Percentiles rank a stretch among this genome's conserved stretches.
phyloP scores from a whole-genome alignment of 331 rosid species.

The Telfairia occidentalis region DNA sequence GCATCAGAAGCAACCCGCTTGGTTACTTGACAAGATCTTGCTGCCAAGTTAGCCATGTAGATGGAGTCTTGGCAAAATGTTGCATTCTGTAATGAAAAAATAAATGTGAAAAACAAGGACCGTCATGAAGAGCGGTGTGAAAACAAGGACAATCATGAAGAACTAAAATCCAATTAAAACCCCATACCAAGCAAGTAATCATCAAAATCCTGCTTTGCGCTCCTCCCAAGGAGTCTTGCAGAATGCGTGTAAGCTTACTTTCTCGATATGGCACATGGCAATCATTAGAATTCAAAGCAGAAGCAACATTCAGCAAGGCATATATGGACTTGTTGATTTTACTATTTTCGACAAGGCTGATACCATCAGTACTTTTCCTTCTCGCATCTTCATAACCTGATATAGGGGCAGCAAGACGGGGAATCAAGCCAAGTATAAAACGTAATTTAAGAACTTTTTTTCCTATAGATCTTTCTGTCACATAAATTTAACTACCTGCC shows the following conservation, averaged over 20 bases:
- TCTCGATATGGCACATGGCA: conserved; percentile 71
- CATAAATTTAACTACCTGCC: conserved; percentile 46
- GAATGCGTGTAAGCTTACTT: conserved; percentile 70
- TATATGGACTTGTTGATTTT: conserved; percentile 63
- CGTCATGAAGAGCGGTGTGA: not conserved
- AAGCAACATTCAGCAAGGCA: conserved; percentile 54
- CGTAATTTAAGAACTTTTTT: not conserved
- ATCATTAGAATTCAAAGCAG: conserved; percentile 46
- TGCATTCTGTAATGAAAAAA: conserved; percentile 37
- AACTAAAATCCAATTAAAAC: not conserved
- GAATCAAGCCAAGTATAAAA: not conserved
- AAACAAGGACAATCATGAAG: not conserved
- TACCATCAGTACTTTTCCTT: conserved; percentile 38
- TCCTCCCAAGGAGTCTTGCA: conserved; percentile 71
- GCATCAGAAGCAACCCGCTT: conserved; percentile 17
- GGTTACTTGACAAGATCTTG: conserved; percentile 48
- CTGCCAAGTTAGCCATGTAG: conserved; percentile 57
- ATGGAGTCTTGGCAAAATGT: conserved; percentile 70
- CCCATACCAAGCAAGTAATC: conserved; percentile 66
- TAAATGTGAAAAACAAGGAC: not conserved
- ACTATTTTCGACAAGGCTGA: conserved; percentile 34
- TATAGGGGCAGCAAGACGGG: not conserved
- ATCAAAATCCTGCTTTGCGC: conserved; percentile 38
- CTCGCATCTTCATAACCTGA: conserved; percentile 81
- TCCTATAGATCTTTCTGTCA: not conserved